phyloP scores from a whole-genome alignment of 2,329 filamentous ascomycete species.

The Apiospora aurea region DNA sequence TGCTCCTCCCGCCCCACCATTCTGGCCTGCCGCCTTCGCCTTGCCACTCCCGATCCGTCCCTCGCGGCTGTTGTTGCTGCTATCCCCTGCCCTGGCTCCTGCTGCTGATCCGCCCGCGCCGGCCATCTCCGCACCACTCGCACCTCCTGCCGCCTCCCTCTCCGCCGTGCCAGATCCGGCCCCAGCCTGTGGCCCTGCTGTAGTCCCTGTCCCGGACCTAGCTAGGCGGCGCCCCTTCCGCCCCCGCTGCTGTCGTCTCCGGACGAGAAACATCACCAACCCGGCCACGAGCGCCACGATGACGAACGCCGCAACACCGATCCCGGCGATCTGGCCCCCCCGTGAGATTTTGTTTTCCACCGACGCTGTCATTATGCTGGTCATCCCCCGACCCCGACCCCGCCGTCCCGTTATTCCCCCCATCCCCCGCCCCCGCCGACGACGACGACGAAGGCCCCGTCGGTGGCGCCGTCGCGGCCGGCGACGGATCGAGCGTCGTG shows the following conservation, averaged over 20 bases:
- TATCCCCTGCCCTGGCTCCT: neutral
- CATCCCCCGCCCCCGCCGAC: neutral
- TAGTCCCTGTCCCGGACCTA: neutral
- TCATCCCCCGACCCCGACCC: neutral
- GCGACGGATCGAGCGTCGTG: neutral
- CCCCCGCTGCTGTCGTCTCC: neutral
- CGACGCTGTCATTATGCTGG: neutral
- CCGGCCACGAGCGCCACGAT: neutral
- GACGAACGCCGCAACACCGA: neutral
- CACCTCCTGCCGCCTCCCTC: neutral
- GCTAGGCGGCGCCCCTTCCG: neutral
- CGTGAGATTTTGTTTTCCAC: neutral
- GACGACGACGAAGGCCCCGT: neutral
- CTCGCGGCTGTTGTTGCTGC: neutral
- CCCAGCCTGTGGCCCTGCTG: neutral
- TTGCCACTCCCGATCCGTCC: neutral
- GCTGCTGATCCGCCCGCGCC: neutral
- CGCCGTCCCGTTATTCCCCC: neutral
- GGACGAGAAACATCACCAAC: neutral
- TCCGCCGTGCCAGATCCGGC: neutral
- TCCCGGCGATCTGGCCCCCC: neutral
- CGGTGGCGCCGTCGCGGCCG: neutral
- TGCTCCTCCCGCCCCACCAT: neutral
- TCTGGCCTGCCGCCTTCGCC: neutral
- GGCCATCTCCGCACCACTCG: neutral